These are phyloP conservation scores for Penicillium macrosclerotiorum DNA, from an alignment of 495 filamentous ascomycete species.

Conservation along the genomic window DNA sequence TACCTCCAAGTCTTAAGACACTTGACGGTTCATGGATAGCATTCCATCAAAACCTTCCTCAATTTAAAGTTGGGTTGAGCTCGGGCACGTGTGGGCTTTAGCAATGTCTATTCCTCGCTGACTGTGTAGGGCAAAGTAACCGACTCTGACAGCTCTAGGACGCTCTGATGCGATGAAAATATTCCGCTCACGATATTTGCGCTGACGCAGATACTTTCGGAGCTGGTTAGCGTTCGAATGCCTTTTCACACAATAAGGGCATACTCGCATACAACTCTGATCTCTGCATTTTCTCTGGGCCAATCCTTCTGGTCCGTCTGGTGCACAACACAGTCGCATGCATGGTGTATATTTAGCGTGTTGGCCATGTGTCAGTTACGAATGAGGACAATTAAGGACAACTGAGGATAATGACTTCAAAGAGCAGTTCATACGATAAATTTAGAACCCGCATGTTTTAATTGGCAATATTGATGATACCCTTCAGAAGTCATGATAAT, in stretches of 20 bases:
- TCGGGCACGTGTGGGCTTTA: too few relatives aligned
- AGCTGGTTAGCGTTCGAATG: slow-evolving; percentile 12
- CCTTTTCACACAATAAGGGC: slow-evolving; percentile 9
- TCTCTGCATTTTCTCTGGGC: slow-evolving; percentile 9
- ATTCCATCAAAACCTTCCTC: too few relatives aligned
- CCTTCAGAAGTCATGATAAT: background rate
- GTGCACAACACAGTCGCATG: slow-evolving; percentile 1
- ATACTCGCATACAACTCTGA: slow-evolving; percentile 12
- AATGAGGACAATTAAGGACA: background rate
- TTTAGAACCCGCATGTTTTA: background rate
- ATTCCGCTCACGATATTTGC: slow-evolving; percentile 9
- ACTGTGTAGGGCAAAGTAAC: slow-evolving; percentile 6
- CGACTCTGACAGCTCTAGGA: background rate
- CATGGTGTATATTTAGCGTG: slow-evolving; percentile 2
- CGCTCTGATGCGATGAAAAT: slow-evolving; percentile 7
- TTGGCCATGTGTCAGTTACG: slow-evolving; percentile 2
- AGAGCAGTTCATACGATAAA: slow-evolving; percentile 6
- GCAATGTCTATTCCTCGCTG: too few relatives aligned
- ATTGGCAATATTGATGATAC: background rate
- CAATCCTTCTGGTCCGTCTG: background rate
- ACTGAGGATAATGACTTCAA: slow-evolving; percentile 1
- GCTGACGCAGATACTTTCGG: slow-evolving; percentile 9
- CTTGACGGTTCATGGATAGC: too few relatives aligned
- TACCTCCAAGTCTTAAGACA: too few relatives aligned
- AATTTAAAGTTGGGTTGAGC: too few relatives aligned